Evolutionary conservation across 805 yeast species (phyloP), one percentile per base, ranked within the genome.

Genomic region (Sugiyamaella americana): DNA sequence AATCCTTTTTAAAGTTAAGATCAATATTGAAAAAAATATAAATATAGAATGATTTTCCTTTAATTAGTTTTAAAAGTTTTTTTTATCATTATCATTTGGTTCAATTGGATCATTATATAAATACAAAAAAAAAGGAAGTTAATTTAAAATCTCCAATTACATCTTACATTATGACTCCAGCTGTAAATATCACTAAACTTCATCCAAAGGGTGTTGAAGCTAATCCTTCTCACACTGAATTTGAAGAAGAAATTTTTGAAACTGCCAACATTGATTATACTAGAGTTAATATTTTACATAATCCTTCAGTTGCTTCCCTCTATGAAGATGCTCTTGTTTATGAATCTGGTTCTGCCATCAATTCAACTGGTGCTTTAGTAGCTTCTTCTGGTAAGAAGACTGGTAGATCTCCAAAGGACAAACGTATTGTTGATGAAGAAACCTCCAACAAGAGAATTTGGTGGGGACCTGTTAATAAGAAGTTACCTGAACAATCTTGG

Each of bases 401-500:
- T 46, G 98, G 98, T 62, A 84, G 98, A 71, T 91, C 97, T 30
- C 98, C 98, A 66, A 86, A 85, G 74, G 98, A 91, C 72, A 91
- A 91, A 70, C 85, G 98, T 73, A 87, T 91, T 66, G 97, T 91
- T 53, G 97, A 89, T 61, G 98, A 93, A 73, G 84, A 79, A 58
- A 76, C 93, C 43, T 87, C 96, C 35, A 70, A 76, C 51, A 76
- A 86, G 49, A 73, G 89, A 62, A 80, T 91, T 59, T 91, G 98
- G 98, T 91, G 98, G 98, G 98, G 98, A 21, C 98, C 98, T 1
- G 98, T 91, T 57, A 91, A 91, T 74, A 87, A 85, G 71, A 86
- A 91, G 71, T 89, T 91, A 58, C 84, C 87, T 51, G 95, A 87
- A 70, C 81, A 82, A 65, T 88, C 96, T 19, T 91, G 98, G 98